Conservation (phyloP, 1,284 basidiomycete species). For the Trametes polyzona region DNA sequence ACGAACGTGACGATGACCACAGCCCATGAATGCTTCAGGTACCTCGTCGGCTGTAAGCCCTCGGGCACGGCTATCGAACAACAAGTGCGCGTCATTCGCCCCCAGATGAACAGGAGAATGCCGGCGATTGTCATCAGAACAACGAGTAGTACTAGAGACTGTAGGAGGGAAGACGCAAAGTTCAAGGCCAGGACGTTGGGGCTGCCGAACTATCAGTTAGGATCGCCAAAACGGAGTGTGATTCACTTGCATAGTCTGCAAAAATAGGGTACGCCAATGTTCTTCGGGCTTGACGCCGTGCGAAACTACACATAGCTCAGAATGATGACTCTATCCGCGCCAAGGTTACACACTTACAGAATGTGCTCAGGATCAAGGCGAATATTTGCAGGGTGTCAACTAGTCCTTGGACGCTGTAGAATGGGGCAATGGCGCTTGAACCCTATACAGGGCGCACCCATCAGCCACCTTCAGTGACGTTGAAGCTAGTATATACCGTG, state of each 20-base stretch:
- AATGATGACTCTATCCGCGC: background rate
- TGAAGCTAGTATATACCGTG: slow-evolving; percentile 44
- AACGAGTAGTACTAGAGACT: slow-evolving; percentile 58
- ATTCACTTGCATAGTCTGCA: slow-evolving; percentile 64
- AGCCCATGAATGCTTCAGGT: slow-evolving; percentile 51
- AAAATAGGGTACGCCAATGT: slow-evolving; percentile 59
- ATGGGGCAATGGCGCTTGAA: slow-evolving; percentile 66
- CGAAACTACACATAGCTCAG: slow-evolving; percentile 42
- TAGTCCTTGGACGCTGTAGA: slow-evolving; percentile 70
- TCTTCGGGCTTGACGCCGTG: slow-evolving; percentile 43
- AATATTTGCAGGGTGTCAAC: slow-evolving; percentile 72
- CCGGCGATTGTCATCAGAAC: slow-evolving; percentile 59
- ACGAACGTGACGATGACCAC: slow-evolving; percentile 64
- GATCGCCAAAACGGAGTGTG: slow-evolving; percentile 2
- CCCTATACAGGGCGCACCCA: slow-evolving; percentile 44
- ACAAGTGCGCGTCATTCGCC: slow-evolving; percentile 50
- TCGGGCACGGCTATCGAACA: slow-evolving; percentile 54
- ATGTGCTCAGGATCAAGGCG: slow-evolving; percentile 66
- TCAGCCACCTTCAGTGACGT: background rate
- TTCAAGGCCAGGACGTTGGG: slow-evolving; percentile 75
- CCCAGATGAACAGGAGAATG: slow-evolving; percentile 59
- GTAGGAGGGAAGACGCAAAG: slow-evolving; percentile 56
- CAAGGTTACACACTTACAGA: slow-evolving; percentile 45
- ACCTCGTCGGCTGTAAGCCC: slow-evolving; percentile 53
- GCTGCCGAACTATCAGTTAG: slow-evolving; percentile 40